Percentiles rank a stretch among this genome's conserved stretches.
phyloP scores from a whole-genome alignment of 2,329 filamentous ascomycete genomes.

The Xylaria arbuscula region DNA sequence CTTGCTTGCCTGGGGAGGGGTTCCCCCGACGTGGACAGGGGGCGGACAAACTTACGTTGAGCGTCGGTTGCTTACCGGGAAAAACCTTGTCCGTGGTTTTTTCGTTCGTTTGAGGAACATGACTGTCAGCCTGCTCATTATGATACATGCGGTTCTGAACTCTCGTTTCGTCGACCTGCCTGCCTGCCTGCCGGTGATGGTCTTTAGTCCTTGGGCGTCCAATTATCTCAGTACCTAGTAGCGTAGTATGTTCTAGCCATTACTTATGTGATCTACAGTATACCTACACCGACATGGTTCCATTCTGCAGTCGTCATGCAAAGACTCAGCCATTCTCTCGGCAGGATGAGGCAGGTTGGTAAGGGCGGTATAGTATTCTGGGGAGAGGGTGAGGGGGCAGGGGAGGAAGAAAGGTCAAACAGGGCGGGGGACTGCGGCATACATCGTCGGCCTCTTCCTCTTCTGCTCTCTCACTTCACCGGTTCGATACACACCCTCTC shows the following conservation, averaged over 20 bases:
- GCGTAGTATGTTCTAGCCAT: background rate
- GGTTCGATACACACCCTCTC: background rate
- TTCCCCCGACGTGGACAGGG: background rate
- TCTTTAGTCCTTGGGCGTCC: conserved; percentile 7
- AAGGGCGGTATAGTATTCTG: background rate
- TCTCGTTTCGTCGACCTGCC: background rate
- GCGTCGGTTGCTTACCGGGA: conserved; percentile 12
- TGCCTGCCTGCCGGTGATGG: background rate
- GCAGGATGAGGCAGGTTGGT: conserved; percentile 10
- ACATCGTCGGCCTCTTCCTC: background rate
- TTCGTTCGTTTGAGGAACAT: background rate
- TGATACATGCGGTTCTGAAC: too few species aligned
- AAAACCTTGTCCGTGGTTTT: background rate
- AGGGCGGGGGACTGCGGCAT: background rate
- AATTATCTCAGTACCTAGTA: too few species aligned
- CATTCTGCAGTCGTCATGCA: conserved; percentile 17
- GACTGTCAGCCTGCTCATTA: conserved; percentile 11
- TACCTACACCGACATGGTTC: conserved; percentile 5
- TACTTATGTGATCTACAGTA: background rate
- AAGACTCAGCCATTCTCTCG: conserved; percentile 22
- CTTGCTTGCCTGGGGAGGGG: background rate
- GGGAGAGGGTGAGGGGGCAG: background rate
- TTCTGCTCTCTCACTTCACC: conserved; percentile 11
- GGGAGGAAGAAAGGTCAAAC: background rate
- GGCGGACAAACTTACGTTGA: background rate